These are phyloP conservation scores for Suillus placidus DNA, from an alignment of 768 basidiomycete species.

Conservation along the genomic window DNA sequence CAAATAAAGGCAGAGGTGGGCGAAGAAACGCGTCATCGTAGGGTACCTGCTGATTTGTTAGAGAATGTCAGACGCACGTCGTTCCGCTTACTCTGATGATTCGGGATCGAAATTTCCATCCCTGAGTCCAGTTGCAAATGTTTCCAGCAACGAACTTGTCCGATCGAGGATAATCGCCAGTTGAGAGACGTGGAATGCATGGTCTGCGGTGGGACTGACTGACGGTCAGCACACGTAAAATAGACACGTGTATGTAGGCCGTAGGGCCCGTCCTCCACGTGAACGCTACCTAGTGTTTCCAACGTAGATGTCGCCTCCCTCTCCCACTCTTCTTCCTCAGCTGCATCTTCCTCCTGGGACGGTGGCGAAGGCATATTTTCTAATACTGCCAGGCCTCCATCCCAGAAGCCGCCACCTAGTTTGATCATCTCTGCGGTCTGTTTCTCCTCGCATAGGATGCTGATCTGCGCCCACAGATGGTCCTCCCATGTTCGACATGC, in stretches of 20 bases:
- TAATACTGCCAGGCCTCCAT: constrained; percentile 43
- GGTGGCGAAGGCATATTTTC: constrained; percentile 42
- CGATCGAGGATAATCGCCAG: constrained; percentile 73
- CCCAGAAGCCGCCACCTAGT: constrained; percentile 80
- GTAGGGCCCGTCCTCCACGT: constrained; percentile 70
- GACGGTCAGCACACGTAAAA: constrained; percentile 12
- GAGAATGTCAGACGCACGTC: constrained; percentile 12
- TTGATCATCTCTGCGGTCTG: constrained; percentile 67
- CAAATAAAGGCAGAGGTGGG: constrained; percentile 70
- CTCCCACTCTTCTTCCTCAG: constrained; percentile 62
- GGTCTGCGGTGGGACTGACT: constrained; percentile 59
- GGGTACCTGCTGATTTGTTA: constrained; percentile 51
- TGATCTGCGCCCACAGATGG: constrained; percentile 90
- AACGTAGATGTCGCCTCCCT: constrained; percentile 61
- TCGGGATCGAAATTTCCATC: constrained; percentile 50
- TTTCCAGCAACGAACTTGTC: constrained; percentile 66
- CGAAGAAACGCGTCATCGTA: constrained; percentile 85
- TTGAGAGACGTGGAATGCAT: constrained; percentile 84
- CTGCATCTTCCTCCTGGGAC: constrained; percentile 32
- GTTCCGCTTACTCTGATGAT: constrained; percentile 56
- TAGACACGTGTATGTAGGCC: constrained; percentile 18
- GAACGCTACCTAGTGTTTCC: constrained; percentile 57
- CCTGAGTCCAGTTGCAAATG: constrained; percentile 61
- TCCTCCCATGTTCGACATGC: constrained; percentile 93
- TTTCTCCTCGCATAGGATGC: constrained; percentile 79